A percentile compares a stretch with the other conserved stretches of the same genome.
Conservation (phyloP, 345 rosid genomes). For the Limnanthes douglasii region DNA sequence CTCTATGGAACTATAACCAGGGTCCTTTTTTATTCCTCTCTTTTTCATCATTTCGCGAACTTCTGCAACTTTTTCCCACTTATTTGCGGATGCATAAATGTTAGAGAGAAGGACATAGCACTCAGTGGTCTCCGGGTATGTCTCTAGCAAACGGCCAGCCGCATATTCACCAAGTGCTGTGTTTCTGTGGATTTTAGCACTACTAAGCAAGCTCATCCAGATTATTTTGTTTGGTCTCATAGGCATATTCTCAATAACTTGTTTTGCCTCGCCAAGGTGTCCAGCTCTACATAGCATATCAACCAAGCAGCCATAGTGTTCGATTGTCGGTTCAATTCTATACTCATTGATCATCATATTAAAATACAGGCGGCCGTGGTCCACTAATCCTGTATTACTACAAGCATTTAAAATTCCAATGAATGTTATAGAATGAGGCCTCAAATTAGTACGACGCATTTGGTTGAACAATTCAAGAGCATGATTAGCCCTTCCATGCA, state of each 20-base stretch:
- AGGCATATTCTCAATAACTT: conserved; percentile 32
- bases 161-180: conserved; percentile 28
- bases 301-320: conserved; percentile 59
- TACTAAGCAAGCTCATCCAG: conserved; percentile 40
- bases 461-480: conserved; percentile 28
- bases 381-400: conserved; percentile 52
- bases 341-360: conserved; percentile 32
- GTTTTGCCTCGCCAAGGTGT: conserved; percentile 39
- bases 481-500: conserved; percentile 39
- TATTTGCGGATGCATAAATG: conserved; percentile 50
- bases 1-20: conserved; percentile 38
- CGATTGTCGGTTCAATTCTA: conserved; percentile 30
- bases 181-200: conserved; percentile 28
- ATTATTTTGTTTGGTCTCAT: conserved; percentile 34
- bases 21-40: conserved; percentile 26
- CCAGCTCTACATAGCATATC: conserved; percentile 47
- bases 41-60: conserved; percentile 38
- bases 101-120: conserved; percentile 44
- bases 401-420: conserved; percentile 63
- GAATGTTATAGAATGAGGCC: conserved; percentile 42
- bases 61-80: conserved; percentile 31
- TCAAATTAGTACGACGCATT: conserved; percentile 25
- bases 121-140: conserved; percentile 37
- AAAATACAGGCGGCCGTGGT: conserved; percentile 37
- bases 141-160: conserved; percentile 22